Percentiles rank a stretch among this genome's conserved stretches.
Conservation (phyloP, 202 grass and related monocot species). For the Panicum virgatum region DNA sequence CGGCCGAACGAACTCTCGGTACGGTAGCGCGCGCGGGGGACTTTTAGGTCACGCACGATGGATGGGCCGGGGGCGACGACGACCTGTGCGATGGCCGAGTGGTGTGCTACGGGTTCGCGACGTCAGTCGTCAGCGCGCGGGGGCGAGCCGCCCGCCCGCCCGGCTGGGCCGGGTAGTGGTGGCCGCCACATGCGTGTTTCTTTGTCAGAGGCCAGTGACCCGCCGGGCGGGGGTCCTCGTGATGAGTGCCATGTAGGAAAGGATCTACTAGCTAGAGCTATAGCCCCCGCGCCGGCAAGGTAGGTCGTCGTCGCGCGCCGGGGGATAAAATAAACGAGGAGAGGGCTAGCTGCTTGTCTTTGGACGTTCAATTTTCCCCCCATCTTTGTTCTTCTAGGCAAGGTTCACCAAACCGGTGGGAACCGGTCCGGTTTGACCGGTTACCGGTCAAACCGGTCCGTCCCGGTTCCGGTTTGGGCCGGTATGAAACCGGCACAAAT, state of each 20-base stretch:
- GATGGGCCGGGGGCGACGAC: not conserved
- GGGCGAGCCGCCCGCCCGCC: too few species aligned
- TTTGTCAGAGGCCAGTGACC: not conserved
- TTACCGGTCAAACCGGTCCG: too few species aligned
- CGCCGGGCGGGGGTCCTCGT: not conserved
- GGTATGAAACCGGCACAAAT: too few species aligned
- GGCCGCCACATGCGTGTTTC: not conserved
- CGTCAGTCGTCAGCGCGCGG: conserved; percentile 25
- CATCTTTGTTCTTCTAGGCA: not conserved
- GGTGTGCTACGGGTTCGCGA: not conserved
- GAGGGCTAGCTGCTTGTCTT: not conserved
- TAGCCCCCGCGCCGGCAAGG: not conserved
- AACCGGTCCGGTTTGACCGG: too few species aligned
- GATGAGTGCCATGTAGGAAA: conserved; percentile 3
- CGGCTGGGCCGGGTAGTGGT: not conserved
- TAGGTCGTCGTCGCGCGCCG: not conserved
- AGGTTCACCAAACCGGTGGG: too few species aligned
- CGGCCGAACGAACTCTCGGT: not conserved
- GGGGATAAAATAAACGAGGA: not conserved
- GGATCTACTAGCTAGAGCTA: not conserved
- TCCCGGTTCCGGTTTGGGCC: too few species aligned
- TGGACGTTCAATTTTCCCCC: not conserved
- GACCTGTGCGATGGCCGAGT: conserved; percentile 26
- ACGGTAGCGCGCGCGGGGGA: not conserved
- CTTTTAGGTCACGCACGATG: conserved; percentile 48